These are phyloP conservation scores for Tranzscheliella williamsii DNA, from an alignment of 1,284 basidiomycete genomes.

Conservation along the genomic window DNA sequence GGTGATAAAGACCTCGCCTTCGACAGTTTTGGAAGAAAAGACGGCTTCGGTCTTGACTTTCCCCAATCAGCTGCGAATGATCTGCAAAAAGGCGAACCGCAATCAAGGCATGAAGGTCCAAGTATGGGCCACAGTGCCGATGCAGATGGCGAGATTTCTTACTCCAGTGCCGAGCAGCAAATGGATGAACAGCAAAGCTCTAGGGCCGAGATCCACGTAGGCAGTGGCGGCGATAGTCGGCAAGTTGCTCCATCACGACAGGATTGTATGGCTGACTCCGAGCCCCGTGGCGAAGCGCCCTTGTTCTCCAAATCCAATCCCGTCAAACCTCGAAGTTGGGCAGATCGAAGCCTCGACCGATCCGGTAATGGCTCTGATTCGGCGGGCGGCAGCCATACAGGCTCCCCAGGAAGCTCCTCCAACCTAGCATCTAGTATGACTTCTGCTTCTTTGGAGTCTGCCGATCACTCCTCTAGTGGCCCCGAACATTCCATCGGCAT, in stretches of 20 bases:
- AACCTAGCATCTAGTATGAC: slow-evolving; percentile 30
- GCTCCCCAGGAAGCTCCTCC: slow-evolving; percentile 20
- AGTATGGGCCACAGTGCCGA: slow-evolving; percentile 36
- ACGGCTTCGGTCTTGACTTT: too few species aligned
- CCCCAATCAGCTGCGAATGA: too few species aligned
- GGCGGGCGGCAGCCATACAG: slow-evolving; percentile 29
- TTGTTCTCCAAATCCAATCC: neutral
- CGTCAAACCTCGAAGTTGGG: slow-evolving; percentile 9
- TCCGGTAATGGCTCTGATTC: slow-evolving; percentile 28
- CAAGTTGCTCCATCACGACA: slow-evolving; percentile 22
- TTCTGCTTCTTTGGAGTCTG: slow-evolving; percentile 12
- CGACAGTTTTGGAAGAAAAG: too few species aligned
- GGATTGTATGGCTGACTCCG: slow-evolving; percentile 28
- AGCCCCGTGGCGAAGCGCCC: slow-evolving; percentile 19
- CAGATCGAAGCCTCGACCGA: slow-evolving; percentile 26
- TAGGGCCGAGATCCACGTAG: slow-evolving; percentile 1
- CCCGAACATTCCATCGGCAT: too few species aligned
- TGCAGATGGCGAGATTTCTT: slow-evolving; percentile 37
- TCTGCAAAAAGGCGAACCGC: too few species aligned
- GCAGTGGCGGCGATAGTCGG: neutral
- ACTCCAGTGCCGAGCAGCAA: slow-evolving; percentile 9
- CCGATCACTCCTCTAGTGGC: too few species aligned
- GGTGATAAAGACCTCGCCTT: too few species aligned
- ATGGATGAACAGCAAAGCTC: neutral
- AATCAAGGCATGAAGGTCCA: slow-evolving; percentile 12